Evolutionary conservation across 2,329 filamentous ascomycete species (phyloP), one percentile per base, ranked within the genome.

Genomic region (Zymoseptoria pseudotritici): DNA sequence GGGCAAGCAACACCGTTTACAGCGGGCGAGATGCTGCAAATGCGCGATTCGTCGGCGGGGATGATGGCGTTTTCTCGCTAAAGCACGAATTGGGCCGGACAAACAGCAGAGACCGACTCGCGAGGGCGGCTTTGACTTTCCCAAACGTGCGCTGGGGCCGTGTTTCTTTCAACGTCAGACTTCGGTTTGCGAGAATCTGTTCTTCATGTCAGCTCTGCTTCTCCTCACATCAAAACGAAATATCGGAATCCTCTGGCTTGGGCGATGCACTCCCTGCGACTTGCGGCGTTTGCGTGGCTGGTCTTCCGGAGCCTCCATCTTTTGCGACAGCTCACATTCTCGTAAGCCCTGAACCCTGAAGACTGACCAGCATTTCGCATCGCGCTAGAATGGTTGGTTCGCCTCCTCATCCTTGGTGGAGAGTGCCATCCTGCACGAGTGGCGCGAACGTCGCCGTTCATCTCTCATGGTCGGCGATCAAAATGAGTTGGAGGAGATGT

Each of bases 101-200:
- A 52, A 59, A 53, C 56, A 60, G 61, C 57, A 56, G 60, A 60
- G 50, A 54, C 57, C 63, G 57, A 56, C 54, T 61, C 63, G 67
- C 66, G 63, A 67, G 59, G 9, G 60, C 54, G 61, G 57, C 36
- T 58, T 64, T 63, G 62, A 64, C 59, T 68, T 68, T 29, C 26
- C 36, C 58, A 53, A 46, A 57, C 60, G 50, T 55, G 62, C 60
- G 60, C 62, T 59, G 57, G 57, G 58, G 54, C 22, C 46, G 62
- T 59, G 51, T 62, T 64, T 64, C 61, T 63, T 65, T 63, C 63
- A 58, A 66, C 65, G 58, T 66, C 63, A 61, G 46, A 55, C 46
- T 55, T 54, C 26, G 31, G 24, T 8, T 46, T 13, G 36, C n/a
- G 13, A 5, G 17, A 46, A 13, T 21, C 62, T 63, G 56, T n/a